Conservation (phyloP, 1,284 basidiomycete genomes). For the Tremellales sp. region DNA sequence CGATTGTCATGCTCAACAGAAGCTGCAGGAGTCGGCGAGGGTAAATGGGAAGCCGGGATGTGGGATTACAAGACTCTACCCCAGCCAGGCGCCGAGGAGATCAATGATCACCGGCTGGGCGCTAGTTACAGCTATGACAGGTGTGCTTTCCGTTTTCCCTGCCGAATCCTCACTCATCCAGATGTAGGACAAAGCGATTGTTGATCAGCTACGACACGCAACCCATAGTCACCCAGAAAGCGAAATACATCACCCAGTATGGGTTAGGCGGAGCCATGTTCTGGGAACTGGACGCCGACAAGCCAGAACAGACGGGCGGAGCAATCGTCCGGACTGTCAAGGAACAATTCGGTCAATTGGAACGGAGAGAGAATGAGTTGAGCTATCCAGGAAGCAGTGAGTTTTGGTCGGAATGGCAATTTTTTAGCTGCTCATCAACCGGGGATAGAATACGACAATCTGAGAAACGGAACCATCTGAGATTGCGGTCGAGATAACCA, state of each 20-base stretch:
- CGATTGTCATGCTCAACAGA: not conserved
- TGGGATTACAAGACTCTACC: conserved; percentile 72
- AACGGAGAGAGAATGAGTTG: conserved; percentile 38
- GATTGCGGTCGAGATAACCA: too few species aligned
- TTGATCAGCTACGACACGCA: conserved; percentile 78
- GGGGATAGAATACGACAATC: conserved; percentile 38
- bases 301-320: conserved; percentile 22
- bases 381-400: conserved; percentile 41
- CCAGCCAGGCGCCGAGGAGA: conserved; percentile 59
- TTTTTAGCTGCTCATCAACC: not conserved
- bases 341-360: conserved; percentile 33
- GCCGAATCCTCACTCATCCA: not conserved
- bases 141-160: conserved; percentile 19
- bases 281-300: conserved; percentile 57
- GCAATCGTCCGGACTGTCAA: conserved; percentile 32
- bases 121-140: conserved; percentile 74
- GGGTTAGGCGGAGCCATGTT: conserved; percentile 73
- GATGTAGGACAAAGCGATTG: conserved; percentile 33
- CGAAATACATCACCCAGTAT: conserved; percentile 64
- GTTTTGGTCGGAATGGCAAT: conserved; percentile 7
- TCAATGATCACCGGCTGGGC: conserved; percentile 69
- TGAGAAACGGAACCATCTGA: conserved; percentile 24
- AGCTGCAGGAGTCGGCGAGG: conserved; percentile 58
- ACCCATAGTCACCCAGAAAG: conserved; percentile 66
- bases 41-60: conserved; percentile 46